A percentile compares a stretch with the other conserved stretches of the same genome.
Evolutionary conservation across 2,329 filamentous ascomycete species (phyloP).

Genomic region (Talaromyces sp.): DNA sequence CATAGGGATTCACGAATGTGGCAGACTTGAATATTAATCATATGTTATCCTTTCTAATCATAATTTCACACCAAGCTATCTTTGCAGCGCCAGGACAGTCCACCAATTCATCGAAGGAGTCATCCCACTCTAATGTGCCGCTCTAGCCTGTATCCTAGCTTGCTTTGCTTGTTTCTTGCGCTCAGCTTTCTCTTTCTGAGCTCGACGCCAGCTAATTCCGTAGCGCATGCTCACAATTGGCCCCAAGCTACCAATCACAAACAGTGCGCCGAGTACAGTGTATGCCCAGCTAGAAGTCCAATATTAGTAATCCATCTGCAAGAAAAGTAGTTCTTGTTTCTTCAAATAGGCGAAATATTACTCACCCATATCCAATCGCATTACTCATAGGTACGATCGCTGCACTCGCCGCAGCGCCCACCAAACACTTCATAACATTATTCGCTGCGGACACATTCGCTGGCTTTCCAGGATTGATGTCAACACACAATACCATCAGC

Average conservation of each 20-base stretch:
- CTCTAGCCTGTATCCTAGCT: not conserved
- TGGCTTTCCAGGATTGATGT: constrained; percentile 55
- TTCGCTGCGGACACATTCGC: constrained; percentile 45
- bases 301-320: too few relatives aligned
- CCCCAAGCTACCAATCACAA: not conserved
- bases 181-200: not conserved
- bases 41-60: not conserved
- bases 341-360: not conserved
- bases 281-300: constrained; percentile 38
- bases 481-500: constrained; percentile 62
- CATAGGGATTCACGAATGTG: not conserved
- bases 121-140: too few relatives aligned
- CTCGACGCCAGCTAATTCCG: not conserved
- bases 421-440: constrained; percentile 43
- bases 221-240: not conserved
- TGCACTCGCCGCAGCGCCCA: constrained; percentile 44
- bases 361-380: constrained; percentile 28
- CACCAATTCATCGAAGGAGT: too few relatives aligned
- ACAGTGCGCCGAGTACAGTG: not conserved
- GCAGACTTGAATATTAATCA: not conserved
- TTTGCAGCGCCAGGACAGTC: too few relatives aligned
- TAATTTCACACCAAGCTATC: too few relatives aligned
- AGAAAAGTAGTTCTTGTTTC: too few relatives aligned
- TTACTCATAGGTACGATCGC: constrained; percentile 42
- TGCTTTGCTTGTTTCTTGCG: not conserved